A percentile compares a stretch with the other conserved stretches of the same genome.
phyloP scores from a whole-genome alignment of 257 asterid species.

The Lycium ferocissimum region DNA sequence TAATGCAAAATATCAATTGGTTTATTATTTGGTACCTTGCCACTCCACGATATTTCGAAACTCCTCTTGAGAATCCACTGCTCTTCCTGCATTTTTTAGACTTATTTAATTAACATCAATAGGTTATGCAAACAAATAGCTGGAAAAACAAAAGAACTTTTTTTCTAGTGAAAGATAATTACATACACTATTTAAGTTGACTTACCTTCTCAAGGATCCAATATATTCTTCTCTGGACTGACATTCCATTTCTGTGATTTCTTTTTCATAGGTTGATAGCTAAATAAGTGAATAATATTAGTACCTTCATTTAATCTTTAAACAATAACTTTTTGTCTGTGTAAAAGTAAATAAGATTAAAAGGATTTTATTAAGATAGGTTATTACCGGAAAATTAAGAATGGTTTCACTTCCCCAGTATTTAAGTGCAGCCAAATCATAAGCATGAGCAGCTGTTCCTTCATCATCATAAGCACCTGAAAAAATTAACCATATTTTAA shows the following conservation, averaged over 20 bases:
- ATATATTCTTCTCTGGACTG: slow-evolving; percentile 88
- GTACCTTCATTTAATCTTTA: neutral
- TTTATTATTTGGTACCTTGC: slow-evolving; percentile 58
- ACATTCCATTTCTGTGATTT: slow-evolving; percentile 67
- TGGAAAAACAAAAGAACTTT: neutral
- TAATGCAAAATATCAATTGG: neutral
- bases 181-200: neutral
- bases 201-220: slow-evolving; percentile 79
- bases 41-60: slow-evolving; percentile 87
- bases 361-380: neutral
- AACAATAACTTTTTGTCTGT: too few species aligned
- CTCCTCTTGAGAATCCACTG: slow-evolving; percentile 91
- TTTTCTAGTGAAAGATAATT: neutral
- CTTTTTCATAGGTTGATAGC: slow-evolving; percentile 69
- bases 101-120: neutral
- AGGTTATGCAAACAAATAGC: neutral
- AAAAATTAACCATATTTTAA: neutral
- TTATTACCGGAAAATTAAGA: slow-evolving; percentile 74
- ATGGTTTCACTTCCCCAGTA: slow-evolving; percentile 89
- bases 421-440: slow-evolving; percentile 89
- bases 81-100: slow-evolving; percentile 62
- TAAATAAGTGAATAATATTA: slow-evolving; percentile 33
- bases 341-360: neutral
- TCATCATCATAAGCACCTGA: slow-evolving; percentile 90
- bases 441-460: slow-evolving; percentile 86